Conservation (phyloP, 371 early-diverging fungal species). For the Mortierella sp. region DNA sequence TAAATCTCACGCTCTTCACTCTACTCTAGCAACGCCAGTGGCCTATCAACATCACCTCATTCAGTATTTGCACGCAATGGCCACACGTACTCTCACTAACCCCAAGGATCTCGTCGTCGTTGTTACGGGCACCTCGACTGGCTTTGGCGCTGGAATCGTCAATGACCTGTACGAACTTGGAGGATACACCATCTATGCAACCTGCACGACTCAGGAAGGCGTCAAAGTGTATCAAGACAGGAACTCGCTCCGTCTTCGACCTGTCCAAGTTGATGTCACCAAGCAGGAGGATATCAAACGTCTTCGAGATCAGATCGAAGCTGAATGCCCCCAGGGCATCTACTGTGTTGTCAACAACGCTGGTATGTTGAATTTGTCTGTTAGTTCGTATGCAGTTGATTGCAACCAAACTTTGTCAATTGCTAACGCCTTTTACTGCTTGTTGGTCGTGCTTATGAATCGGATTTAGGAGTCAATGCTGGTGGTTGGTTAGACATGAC, state of each 20-base stretch:
- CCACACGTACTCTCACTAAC: background rate
- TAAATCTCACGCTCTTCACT: background rate
- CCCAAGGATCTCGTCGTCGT: constrained; percentile 16
- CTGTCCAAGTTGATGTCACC: constrained; percentile 13
- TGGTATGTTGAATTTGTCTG: background rate
- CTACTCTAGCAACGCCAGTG: background rate
- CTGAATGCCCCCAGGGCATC: background rate
- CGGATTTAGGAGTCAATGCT: background rate
- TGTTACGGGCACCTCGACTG: constrained; percentile 1
- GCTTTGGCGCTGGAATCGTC: constrained; percentile 17
- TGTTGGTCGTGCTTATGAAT: background rate
- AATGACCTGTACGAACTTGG: background rate
- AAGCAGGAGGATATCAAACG: constrained; percentile 18
- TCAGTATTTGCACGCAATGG: background rate
- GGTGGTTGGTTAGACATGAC: constrained; percentile 15
- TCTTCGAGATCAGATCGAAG: constrained; percentile 8
- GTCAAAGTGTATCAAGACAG: background rate
- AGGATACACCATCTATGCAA: constrained; percentile 18
- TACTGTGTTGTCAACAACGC: constrained; percentile 7
- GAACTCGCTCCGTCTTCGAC: constrained; percentile 9
- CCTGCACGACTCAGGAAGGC: background rate
- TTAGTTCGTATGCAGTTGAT: too few relatives aligned
- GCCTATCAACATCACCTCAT: background rate
- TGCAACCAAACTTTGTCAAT: background rate
- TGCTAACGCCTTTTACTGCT: background rate